Evolutionary conservation across 208 protist species (phyloP), one percentile per base, ranked within the genome.

Genomic region (Novymonas esmeraldas): DNA sequence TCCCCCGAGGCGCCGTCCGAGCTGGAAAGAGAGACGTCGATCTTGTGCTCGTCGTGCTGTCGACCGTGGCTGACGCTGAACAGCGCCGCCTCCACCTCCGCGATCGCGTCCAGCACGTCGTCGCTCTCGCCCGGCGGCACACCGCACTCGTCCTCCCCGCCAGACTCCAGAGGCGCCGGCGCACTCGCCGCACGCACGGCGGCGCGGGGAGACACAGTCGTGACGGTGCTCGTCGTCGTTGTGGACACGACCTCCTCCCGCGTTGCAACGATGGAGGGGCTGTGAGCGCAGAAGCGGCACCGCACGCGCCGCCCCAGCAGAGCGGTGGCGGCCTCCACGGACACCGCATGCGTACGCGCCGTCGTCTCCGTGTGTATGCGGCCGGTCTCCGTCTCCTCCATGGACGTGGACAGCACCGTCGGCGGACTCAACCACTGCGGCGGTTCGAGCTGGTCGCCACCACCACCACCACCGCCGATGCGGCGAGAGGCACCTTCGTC

Each of bases 261-360:
- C 48, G 51, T 34, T 6, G 59, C 56, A 10, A 26, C 6, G 9
- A 45, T 31, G 20, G 33, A 28, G 7, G 70, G 70, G 11, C 45
- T 18, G 41, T 65, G 56, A 0, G 62, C 61, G 41, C 70, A 76
- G 49, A 57, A 76, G 6, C 33, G 70, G 48, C 70, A 76, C 36
- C 29, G 20, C 6, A 65, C n/a, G 7, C 28, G 54, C 22, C 70
- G 50, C 14, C 70, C 62, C 29, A 76, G 62, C 16, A 64, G 28
- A 6, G 0, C n/a, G 16, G 46, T n/a, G 11, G 62, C 56, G 14
- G 57, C 48, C 16, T 3, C 39, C 16, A 26, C 28, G 13, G 70
- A 51, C 2, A 76, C 7, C 20, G 34, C 29, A 31, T 64, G 29
- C n/a, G 45, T 44, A 44, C 33, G 61, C 41, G 11, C 41, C 22